Conservation (phyloP, 441 rosid species). For the Euphorbia celastroides region DNA sequence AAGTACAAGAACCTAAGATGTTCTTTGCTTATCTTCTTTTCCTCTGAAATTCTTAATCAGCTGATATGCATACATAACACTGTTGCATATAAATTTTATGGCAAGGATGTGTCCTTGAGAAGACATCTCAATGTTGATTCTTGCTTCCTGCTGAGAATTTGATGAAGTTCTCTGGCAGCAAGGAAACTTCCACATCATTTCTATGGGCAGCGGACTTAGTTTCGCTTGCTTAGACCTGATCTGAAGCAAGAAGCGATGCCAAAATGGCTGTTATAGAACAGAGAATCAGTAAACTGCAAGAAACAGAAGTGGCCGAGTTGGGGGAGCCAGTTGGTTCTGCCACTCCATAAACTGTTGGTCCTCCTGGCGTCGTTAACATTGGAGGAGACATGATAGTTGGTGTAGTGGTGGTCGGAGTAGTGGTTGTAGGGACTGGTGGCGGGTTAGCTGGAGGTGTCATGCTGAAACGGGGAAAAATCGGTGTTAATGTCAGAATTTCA, state of each 20-base stretch:
- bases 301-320: slow-evolving; percentile 54
- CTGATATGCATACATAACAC: slow-evolving; percentile 37
- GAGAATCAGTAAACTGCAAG: slow-evolving; percentile 37
- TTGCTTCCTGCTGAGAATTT: slow-evolving; percentile 28
- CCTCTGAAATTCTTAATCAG: slow-evolving; percentile 30
- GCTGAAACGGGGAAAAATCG: slow-evolving; percentile 35
- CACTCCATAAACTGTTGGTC: slow-evolving; percentile 51
- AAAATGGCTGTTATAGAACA: slow-evolving; percentile 36
- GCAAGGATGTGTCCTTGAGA: slow-evolving; percentile 30
- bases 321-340: slow-evolving; percentile 84
- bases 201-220: slow-evolving; percentile 21
- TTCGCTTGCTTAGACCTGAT: slow-evolving; percentile 26
- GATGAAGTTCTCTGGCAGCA: slow-evolving; percentile 23
- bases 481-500: slow-evolving; percentile 16
- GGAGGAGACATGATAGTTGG: slow-evolving; percentile 43
- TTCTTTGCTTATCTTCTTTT: slow-evolving; percentile 40
- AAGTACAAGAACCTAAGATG: slow-evolving; percentile 43
- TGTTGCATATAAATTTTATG: slow-evolving; percentile 32
- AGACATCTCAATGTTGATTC: slow-evolving; percentile 32
- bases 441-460: slow-evolving; percentile 33
- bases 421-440: slow-evolving; percentile 29
- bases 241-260: slow-evolving; percentile 33
- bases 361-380: slow-evolving; percentile 40
- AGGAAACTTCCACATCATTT: slow-evolving; percentile 25
- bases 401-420: slow-evolving; percentile 34